Percentiles rank a stretch among this genome's conserved stretches.
Conservation (phyloP, 2,329 filamentous ascomycete genomes). For the Pyrenophora seminiperda region DNA sequence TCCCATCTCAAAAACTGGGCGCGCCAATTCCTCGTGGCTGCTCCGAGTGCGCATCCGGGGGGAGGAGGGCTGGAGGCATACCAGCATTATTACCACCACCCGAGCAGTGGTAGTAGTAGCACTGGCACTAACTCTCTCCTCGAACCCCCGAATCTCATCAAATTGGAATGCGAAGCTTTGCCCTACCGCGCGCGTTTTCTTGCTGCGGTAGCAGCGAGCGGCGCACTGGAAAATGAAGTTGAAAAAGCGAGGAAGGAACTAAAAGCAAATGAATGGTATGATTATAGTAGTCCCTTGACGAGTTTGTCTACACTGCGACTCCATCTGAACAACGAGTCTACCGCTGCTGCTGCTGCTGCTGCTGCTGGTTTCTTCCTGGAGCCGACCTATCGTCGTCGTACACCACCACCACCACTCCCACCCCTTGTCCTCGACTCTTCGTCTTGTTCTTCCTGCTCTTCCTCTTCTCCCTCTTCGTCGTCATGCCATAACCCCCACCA, state of each 20-base stretch:
- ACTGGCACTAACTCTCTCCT: not conserved
- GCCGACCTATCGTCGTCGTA: not conserved
- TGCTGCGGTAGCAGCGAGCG: slow-evolving; percentile 21
- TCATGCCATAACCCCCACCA: not conserved
- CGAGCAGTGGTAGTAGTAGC: not conserved
- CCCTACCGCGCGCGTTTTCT: slow-evolving; percentile 19
- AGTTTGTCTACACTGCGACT: too few species aligned
- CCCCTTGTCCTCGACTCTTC: not conserved
- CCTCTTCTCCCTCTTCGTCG: not conserved
- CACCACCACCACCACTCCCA: not conserved
- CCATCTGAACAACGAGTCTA: too few species aligned
- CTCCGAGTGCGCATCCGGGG: slow-evolving; percentile 8
- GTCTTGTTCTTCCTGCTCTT: not conserved
- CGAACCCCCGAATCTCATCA: slow-evolving; percentile 30
- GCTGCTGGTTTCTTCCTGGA: too few species aligned
- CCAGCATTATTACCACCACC: too few species aligned
- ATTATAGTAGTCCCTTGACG: not conserved
- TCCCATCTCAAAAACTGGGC: slow-evolving; percentile 29
- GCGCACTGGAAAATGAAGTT: slow-evolving; percentile 30
- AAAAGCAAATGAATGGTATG: slow-evolving; percentile 14
- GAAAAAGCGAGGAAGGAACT: slow-evolving; percentile 27
- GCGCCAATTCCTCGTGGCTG: slow-evolving; percentile 25
- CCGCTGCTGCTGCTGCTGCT: too few species aligned
- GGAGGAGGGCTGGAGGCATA: too few species aligned
- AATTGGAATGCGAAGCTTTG: slow-evolving; percentile 27